Conservation (phyloP, 805 yeast species). For the Tetrapisispora iriomotensis region DNA sequence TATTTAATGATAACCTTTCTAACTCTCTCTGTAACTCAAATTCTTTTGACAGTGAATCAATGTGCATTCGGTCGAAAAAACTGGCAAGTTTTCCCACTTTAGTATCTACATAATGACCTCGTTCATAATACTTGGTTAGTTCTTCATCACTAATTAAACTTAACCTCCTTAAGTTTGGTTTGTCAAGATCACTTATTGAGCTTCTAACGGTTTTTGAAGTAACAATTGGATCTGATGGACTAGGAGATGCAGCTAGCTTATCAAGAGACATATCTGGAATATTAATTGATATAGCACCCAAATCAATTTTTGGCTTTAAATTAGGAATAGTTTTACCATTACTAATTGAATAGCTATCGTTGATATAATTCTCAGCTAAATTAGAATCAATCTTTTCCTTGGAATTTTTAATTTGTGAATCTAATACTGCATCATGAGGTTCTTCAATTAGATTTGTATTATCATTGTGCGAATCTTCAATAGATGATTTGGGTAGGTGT, state of each 20-base stretch:
- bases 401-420: no score
- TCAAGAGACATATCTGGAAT: no score
- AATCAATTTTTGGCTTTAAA: no score
- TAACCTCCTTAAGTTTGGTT: constrained; percentile 2
- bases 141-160: neutral
- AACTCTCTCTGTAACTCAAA: constrained; percentile 79
- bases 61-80: constrained; percentile 64
- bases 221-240: no score
- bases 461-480: neutral
- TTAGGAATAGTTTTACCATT: no score
- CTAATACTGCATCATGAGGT: no score
- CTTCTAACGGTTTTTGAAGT: neutral
- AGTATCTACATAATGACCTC: constrained; percentile 16
- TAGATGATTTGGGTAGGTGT: neutral
- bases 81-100: constrained; percentile 58
- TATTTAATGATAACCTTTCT: constrained; percentile 56
- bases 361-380: no score
- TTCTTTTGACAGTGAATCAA: constrained; percentile 72
- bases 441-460: no score
- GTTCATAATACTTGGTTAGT: neutral
- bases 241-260: no score
- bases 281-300: no score
- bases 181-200: neutral
- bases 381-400: no score
- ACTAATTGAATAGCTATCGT: no score